phyloP scores from a whole-genome alignment of 202 grass and related monocot genomes.

The Brachypodium distachyon region DNA sequence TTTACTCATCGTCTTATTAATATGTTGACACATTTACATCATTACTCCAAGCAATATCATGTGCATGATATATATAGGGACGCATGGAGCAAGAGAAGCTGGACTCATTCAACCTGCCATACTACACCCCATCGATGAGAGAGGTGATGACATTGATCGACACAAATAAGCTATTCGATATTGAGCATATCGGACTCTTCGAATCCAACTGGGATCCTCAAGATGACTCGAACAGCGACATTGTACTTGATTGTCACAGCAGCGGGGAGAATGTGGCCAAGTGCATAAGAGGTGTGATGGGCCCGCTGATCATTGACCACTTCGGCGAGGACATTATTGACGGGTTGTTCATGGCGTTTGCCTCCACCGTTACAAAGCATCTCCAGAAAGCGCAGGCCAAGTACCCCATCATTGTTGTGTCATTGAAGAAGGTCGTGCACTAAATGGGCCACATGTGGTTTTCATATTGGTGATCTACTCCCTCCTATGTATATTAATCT shows the following conservation, averaged over 20 bases:
- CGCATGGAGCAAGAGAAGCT: conserved; percentile 20
- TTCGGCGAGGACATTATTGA: conserved; percentile 28
- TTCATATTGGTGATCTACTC: neutral
- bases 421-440: conserved; percentile 22
- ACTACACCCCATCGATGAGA: conserved; percentile 25
- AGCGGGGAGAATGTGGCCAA: conserved; percentile 2
- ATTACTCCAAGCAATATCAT: no score
- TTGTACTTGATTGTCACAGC: neutral
- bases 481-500: no score
- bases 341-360: conserved; percentile 25
- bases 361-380: neutral
- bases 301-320: conserved; percentile 1
- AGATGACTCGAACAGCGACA: neutral
- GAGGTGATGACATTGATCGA: conserved; percentile 19
- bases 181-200: no score
- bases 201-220: no score
- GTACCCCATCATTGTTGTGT: neutral
- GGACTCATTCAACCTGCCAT: conserved; percentile 29
- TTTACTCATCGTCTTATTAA: no score
- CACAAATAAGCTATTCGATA: neutral
- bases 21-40: no score
- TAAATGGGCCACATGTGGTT: neutral
- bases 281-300: neutral
- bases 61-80: neutral
- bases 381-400: conserved; percentile 12